These are phyloP conservation scores for Rhodotorula babjevae DNA, from an alignment of 768 basidiomycete species.

Conservation along the genomic window DNA sequence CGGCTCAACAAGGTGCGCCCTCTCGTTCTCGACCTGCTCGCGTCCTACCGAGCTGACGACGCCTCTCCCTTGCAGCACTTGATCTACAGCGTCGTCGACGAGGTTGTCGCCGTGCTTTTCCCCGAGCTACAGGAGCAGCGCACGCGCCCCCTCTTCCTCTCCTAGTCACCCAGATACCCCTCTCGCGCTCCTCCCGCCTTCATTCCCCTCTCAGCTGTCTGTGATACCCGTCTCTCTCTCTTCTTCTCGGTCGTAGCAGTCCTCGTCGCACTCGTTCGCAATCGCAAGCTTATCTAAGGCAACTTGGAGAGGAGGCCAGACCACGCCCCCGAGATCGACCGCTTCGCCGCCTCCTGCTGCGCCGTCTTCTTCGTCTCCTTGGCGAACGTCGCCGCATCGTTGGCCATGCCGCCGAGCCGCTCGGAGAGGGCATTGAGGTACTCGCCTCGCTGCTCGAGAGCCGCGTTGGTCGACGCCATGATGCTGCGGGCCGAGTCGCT, in stretches of 20 bases:
- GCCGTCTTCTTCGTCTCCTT: conserved; percentile 25
- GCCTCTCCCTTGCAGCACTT: conserved; percentile 24
- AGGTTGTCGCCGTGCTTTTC: conserved; percentile 28
- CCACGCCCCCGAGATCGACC: not conserved
- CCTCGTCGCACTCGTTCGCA: not conserved
- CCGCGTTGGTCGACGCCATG: conserved; percentile 34
- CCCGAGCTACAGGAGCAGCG: conserved; percentile 21
- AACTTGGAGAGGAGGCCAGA: no score
- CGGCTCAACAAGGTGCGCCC: conserved; percentile 80
- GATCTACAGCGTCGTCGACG: conserved; percentile 41
- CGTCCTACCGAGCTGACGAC: not conserved
- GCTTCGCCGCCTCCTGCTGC: conserved; percentile 23
- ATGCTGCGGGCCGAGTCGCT: conserved; percentile 31
- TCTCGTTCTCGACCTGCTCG: not conserved
- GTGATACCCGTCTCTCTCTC: not conserved
- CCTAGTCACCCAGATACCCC: not conserved
- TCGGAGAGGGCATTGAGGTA: conserved; percentile 37
- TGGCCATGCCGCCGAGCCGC: conserved; percentile 25
- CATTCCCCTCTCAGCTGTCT: not conserved
- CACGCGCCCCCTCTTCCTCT: conserved; percentile 12
- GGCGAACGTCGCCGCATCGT: conserved; percentile 37
- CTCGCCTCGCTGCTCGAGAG: conserved; percentile 40
- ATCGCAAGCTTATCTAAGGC: not conserved
- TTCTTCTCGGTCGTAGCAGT: no score
- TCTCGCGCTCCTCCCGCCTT: not conserved